Conservation (phyloP, 805 yeast species). For the Saccharomyces cerevisiae region DNA sequence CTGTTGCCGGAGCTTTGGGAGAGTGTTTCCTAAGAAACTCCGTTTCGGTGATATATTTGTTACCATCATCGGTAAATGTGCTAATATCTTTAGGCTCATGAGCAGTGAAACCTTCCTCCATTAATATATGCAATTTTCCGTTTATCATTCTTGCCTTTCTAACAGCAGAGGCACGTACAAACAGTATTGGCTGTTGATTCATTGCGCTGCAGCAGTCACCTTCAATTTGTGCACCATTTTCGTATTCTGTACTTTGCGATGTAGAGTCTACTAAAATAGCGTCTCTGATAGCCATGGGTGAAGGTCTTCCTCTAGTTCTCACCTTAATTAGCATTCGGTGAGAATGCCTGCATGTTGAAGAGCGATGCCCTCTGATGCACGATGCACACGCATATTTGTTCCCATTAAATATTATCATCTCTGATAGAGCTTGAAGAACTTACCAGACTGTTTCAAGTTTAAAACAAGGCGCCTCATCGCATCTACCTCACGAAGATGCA, state of each 20-base stretch:
- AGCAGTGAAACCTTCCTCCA: conserved; percentile 8
- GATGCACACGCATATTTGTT: conserved; percentile 76
- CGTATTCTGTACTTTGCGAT: conserved; percentile 15
- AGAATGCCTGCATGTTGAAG: conserved; percentile 78
- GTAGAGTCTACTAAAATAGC: conserved; percentile 27
- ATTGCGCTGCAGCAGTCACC: conserved; percentile 13
- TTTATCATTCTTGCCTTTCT: conserved; percentile 24
- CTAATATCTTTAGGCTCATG: neutral
- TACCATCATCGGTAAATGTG: neutral
- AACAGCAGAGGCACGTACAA: conserved; percentile 20
- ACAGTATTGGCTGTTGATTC: conserved; percentile 26
- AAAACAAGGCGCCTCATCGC: neutral
- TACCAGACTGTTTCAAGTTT: neutral
- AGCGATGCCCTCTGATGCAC: conserved; percentile 89
- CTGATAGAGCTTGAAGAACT: neutral
- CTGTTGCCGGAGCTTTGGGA: neutral
- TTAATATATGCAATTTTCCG: conserved; percentile 25
- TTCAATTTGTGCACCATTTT: conserved; percentile 1
- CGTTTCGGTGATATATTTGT: neutral
- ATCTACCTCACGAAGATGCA: neutral
- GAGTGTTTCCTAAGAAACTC: neutral
- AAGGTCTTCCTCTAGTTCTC: conserved; percentile 83
- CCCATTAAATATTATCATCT: conserved; percentile 71
- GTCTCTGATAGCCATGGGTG: conserved; percentile 36
- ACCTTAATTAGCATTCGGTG: conserved; percentile 76